Conservation (phyloP, 2,329 filamentous ascomycete species). For the Sordariomycetes sp. region DNA sequence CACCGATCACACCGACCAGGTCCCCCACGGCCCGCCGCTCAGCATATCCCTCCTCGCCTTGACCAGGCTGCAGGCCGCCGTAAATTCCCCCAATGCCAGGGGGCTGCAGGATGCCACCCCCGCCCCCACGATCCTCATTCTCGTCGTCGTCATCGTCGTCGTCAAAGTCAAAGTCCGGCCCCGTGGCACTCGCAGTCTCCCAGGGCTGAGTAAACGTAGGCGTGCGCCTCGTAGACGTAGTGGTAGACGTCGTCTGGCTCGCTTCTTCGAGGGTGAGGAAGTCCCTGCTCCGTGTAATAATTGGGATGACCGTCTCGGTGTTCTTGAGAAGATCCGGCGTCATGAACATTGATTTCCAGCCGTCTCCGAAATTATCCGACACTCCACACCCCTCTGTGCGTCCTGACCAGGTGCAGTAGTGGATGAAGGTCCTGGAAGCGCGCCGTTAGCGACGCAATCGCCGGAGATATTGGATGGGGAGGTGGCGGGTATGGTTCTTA, state of each 20-base stretch:
- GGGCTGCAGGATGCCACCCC: not conserved
- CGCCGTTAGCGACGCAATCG: not conserved
- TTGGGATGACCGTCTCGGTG: not conserved
- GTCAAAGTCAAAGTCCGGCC: too few relatives aligned
- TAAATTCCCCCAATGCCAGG: not conserved
- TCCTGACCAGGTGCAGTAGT: not conserved
- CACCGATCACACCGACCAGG: not conserved
- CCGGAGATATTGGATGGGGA: not conserved
- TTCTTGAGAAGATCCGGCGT: not conserved
- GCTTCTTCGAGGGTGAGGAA: not conserved
- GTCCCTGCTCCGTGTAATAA: not conserved
- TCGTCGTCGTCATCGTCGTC: not conserved
- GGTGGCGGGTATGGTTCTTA: not conserved
- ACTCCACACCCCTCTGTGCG: not conserved
- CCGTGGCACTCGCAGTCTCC: too few relatives aligned
- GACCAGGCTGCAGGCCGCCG: not conserved
- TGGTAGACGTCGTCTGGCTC: not conserved
- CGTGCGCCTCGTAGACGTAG: not conserved
- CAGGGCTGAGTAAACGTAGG: too few relatives aligned
- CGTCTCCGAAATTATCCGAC: not conserved
- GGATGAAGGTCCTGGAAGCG: not conserved
- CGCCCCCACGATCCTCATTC: not conserved
- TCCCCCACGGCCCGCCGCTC: not conserved
- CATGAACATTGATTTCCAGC: not conserved
- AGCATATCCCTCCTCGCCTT: not conserved